Evolutionary conservation across 805 yeast species (phyloP), one percentile per base, ranked within the genome.

Genomic region (Priceomyces carsonii): DNA sequence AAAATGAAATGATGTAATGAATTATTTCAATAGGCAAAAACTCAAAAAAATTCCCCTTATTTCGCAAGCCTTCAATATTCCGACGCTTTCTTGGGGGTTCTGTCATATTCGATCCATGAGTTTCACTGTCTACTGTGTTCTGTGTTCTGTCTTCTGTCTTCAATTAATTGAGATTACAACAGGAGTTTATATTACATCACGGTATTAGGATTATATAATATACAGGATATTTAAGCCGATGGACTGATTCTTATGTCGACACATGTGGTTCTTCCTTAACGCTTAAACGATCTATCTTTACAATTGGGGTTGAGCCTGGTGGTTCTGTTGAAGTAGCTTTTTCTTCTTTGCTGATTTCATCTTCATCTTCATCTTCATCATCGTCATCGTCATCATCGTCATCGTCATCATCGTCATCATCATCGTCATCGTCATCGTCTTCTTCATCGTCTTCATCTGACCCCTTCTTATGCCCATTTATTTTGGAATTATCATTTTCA

Each of bases 301-400:
- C n/a, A n/a, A n/a, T n/a, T n/a, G n/a, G n/a, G n/a, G n/a, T n/a
- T n/a, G n/a, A n/a, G n/a, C n/a, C n/a, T n/a, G n/a, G n/a, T n/a
- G n/a, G n/a, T n/a, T n/a, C n/a, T n/a, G n/a, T n/a, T n/a, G n/a
- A n/a, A n/a, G n/a, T n/a, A n/a, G n/a, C n/a, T n/a, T n/a, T n/a
- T n/a, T n/a, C n/a, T n/a, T n/a, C n/a, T n/a, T n/a, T n/a, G 19
- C 47, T 56, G 12, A 51, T 58, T 9, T 51, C 60, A 8, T 53
- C 60, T 9, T 52, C 57, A 14, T 57, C 60, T 8, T 59, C 66
- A 3, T 70, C 76, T 8, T 69, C 75, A n/a, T 64, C 72, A 3
- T 63, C 73, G 4, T 62, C 72, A 6, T 61, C 71, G 6, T 69
- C 75, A 14, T 72, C 77, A 4, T 72, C 75, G 9, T 64, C 70